Conservation (phyloP, 164 flowering plant species). For the Magnolia sinica region DNA sequence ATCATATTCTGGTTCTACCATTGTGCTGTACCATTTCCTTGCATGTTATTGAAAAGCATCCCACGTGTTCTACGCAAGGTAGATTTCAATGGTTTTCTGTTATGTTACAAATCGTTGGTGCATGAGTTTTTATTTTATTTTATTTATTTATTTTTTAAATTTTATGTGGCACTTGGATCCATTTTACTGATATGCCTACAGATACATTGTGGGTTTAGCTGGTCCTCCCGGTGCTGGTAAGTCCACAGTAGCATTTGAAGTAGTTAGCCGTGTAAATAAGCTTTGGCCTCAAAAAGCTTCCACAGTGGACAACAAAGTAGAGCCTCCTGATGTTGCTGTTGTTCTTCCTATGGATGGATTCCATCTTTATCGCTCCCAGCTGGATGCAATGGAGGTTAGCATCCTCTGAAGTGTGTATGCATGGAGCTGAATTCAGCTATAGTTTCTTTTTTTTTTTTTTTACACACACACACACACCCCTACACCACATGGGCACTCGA, state of each 20-base stretch:
- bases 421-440: neutral
- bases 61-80: too few relatives aligned
- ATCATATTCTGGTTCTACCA: neutral
- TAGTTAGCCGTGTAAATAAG: conserved; percentile 58
- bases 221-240: conserved; percentile 99
- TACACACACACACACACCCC: too few relatives aligned
- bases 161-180: neutral
- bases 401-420: neutral
- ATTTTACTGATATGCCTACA: conserved; percentile 19
- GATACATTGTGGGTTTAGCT: conserved; percentile 81
- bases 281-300: conserved; percentile 63
- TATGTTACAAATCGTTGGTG: too few relatives aligned
- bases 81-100: too few relatives aligned
- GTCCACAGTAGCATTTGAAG: conserved; percentile 77
- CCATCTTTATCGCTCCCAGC: conserved; percentile 86
- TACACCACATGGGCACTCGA: too few relatives aligned
- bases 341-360: conserved; percentile 98
- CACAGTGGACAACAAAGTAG: conserved; percentile 38
- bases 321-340: conserved; percentile 63
- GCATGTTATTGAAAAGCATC: too few relatives aligned
- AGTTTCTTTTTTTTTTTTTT: neutral
- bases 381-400: conserved; percentile 87
- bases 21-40: too few relatives aligned
- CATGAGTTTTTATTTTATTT: too few relatives aligned
- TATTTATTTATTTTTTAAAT: too few relatives aligned